Evolutionary conservation across 805 yeast genomes (phyloP).

Genomic region (Myxozyma kluyveri): DNA sequence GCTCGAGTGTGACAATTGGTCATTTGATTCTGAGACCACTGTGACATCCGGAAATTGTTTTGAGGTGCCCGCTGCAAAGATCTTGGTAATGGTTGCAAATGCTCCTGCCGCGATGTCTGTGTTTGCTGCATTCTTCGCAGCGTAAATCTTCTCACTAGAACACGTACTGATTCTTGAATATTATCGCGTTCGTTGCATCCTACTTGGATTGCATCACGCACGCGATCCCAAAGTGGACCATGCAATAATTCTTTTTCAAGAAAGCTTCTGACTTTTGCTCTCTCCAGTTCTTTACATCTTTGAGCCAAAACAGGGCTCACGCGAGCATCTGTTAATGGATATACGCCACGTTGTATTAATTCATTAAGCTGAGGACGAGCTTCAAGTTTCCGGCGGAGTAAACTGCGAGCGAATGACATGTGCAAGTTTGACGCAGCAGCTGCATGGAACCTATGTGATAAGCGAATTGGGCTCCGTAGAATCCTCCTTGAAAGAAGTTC

Average conservation of each 20-base stretch:
- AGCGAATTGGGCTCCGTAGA: constrained; percentile 24
- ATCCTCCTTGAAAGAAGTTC: constrained; percentile 33
- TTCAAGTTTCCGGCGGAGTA: constrained; percentile 31
- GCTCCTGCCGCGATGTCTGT: neutral
- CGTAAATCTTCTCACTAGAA: constrained; percentile 8
- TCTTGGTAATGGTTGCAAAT: too few relatives aligned
- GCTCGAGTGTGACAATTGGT: neutral
- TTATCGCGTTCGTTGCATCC: neutral
- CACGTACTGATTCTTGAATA: constrained; percentile 10
- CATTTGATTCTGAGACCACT: too few relatives aligned
- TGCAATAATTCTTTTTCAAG: constrained; percentile 22
- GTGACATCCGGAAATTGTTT: too few relatives aligned
- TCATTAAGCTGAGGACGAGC: constrained; percentile 32
- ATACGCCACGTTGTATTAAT: constrained; percentile 33
- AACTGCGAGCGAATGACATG: constrained; percentile 28
- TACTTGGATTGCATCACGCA: too few relatives aligned
- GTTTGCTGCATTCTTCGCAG: constrained; percentile 2
- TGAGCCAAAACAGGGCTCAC: constrained; percentile 26
- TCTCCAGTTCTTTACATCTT: constrained; percentile 30
- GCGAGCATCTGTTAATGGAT: constrained; percentile 28
- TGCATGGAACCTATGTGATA: constrained; percentile 30
- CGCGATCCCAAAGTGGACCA: too few relatives aligned
- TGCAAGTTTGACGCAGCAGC: constrained; percentile 23
- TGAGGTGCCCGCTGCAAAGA: too few relatives aligned
- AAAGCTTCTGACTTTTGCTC: constrained; percentile 31